phyloP scores from a whole-genome alignment of 495 filamentous ascomycete genomes.

The Xylaria venustula region DNA sequence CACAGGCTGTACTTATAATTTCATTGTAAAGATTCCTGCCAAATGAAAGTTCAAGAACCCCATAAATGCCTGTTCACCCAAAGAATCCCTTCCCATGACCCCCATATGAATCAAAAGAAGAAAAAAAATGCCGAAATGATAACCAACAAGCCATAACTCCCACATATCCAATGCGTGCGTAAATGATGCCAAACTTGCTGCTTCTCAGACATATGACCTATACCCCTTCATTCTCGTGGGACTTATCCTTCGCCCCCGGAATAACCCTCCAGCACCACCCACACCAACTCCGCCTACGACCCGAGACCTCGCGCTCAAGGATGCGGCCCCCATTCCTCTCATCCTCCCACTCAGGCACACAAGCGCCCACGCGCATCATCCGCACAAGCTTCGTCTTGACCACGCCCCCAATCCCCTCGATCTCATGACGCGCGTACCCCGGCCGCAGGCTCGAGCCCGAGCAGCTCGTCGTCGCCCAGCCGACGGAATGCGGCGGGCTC shows the following conservation, averaged over 20 bases:
- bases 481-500: constrained; percentile 29
- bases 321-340: constrained; percentile 60
- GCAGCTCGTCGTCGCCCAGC: neutral
- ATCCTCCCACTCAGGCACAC: constrained; percentile 78
- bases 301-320: constrained; percentile 55
- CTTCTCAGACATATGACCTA: neutral
- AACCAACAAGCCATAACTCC: no score
- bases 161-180: no score
- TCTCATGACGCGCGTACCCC: constrained; percentile 79
- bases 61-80: neutral
- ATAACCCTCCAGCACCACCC: constrained; percentile 65
- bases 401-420: constrained; percentile 81
- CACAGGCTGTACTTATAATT: neutral
- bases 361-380: constrained; percentile 72
- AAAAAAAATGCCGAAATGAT: constrained; percentile 1
- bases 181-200: no score
- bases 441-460: constrained; percentile 39
- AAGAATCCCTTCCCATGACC: constrained; percentile 1
- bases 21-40: constrained; percentile 14
- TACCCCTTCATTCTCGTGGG: neutral
- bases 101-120: no score
- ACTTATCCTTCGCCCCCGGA: constrained; percentile 36
- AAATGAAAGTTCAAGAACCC: constrained; percentile 13
- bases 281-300: constrained; percentile 61
- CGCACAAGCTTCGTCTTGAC: constrained; percentile 80